Evolutionary conservation across 495 filamentous ascomycete species (phyloP), one percentile per base, ranked within the genome.

Genomic region (Chlorociboria aeruginascens): DNA sequence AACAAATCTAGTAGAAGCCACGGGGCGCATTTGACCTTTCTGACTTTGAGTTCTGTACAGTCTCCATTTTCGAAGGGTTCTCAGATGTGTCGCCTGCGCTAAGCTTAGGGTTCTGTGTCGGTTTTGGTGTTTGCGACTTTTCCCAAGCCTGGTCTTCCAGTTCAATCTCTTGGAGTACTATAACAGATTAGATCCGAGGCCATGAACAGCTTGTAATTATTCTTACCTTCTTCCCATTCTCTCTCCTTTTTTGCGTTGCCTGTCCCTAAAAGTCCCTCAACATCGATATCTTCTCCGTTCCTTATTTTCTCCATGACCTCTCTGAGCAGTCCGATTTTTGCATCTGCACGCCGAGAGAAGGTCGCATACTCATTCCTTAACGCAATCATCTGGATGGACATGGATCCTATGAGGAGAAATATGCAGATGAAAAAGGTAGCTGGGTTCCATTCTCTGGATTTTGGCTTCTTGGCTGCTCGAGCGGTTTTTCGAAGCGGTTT

Each of bases 341-440:
- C 80, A 60, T 94, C 86, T 34, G 85, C 78, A 45, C 77, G 77
- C 40, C 89, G 78, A 52, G 67, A 77, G 52, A 85, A 90, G 2
- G 76, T 74, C 8, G 71, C 69, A 56, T 78, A 86, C 11, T 89
- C 80, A 46, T 82, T 85, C 62, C 78, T 82, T 52, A 97, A 60
- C 7, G 78, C 70, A 48, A 99, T 83, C 75, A 90, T 82, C 51
- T 95, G 82, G 54, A 99, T 95, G 10, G 89, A 82, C 65, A 96
- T 90, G 49, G 86, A 93, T 1, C 92, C 93, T 53, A 96, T 89
- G 50, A 95, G 73, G 35, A 95, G 71, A 57, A 86, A 89, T 45
- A 96, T 89, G 59, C 86, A 67, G 56, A 99, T 92, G 68, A 83
- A 96, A 57, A 88, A 89, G 0, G 86, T 96, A 11, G 86, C 86